Base-by-base conservation (phyloP, 2,329 filamentous ascomycete species). In the Trichoderma pleuroti region DNA sequence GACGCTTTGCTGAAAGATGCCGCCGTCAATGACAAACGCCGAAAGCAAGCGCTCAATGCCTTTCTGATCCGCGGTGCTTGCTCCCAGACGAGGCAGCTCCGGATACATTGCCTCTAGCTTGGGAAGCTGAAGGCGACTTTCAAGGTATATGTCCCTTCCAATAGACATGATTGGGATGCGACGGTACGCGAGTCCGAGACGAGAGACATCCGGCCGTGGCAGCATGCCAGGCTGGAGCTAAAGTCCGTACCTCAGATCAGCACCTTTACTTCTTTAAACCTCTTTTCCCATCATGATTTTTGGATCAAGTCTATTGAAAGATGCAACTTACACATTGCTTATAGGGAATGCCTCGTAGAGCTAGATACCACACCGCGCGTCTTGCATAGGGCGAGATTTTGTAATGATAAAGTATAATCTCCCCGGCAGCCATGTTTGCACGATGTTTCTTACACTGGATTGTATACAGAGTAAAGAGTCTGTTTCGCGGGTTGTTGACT, bases 131-230 rank as follows among this genome's bases (percentile, higher is more conserved):
- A 93, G 85, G 3, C 89, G 87, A 2, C 89, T 90, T 82, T 93
- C 91, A 72, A 88, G 82, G 81, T 92, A 93, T 56, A 93, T 81
- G 76, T 92, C 87, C 7, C 86, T 83, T 18, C 90, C 91, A 74
- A 93, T 88, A 26, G 88, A 81, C 64, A 93, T 80, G 64, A 93
- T 76, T 1, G 91, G 91, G 70, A 93, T 92, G 70, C 91, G 90
- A 5, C 91, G 86, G 80, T 94, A 91, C 8, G 83, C 81, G 68
- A 93, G 84, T 30, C 89, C 90, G 16, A 93, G 84, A 1, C 82
- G 81, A 21, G 82, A 79, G 16, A 93, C 77, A 77, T 92, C 90
- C 1, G 90, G 90, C 30, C 91, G 88, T 8, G 91, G 91, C 77
- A 93, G 82, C 39, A 86, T 84, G 3, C 83, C 81, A 0, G 91